phyloP scores from a whole-genome alignment of 2,329 filamentous ascomycete genomes.

The Aureobasidium mangrovei region DNA sequence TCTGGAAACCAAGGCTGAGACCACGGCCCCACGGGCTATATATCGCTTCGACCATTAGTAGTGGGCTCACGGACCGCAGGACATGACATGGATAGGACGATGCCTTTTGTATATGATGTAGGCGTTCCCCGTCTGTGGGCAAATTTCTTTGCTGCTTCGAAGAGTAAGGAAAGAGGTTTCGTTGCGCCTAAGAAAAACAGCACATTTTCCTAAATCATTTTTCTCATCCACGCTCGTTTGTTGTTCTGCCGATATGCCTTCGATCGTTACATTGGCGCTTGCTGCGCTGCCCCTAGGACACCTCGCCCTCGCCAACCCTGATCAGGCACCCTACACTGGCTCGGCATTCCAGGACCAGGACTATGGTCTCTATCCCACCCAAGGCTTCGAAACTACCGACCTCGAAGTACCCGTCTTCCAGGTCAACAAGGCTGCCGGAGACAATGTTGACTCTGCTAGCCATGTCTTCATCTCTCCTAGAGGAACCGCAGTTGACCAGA shows the following conservation, averaged over 20 bases:
- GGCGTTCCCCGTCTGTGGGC: not conserved
- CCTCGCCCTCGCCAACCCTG: not conserved
- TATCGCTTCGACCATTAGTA: not conserved
- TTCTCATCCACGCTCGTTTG: not conserved
- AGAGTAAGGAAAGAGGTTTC: not conserved
- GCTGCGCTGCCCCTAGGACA: not conserved
- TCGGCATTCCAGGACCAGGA: constrained; percentile 27
- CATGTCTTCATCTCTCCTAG: constrained; percentile 14
- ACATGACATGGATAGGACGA: constrained; percentile 7
- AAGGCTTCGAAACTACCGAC: constrained; percentile 27
- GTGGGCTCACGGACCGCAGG: constrained; percentile 1
- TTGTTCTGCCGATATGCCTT: not conserved
- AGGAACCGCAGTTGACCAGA: constrained; percentile 15
- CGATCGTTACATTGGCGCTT: not conserved
- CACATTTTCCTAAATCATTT: not conserved
- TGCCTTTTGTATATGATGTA: constrained; percentile 3
- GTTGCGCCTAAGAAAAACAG: not conserved
- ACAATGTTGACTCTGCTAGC: not conserved
- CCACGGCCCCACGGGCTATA: constrained; percentile 3
- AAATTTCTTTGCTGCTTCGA: not conserved
- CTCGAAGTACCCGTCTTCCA: constrained; percentile 26
- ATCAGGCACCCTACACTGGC: constrained; percentile 8
- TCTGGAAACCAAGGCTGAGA: constrained; percentile 9
- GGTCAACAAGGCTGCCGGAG: constrained; percentile 7
- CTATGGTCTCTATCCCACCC: constrained; percentile 30